Evolutionary conservation across 768 basidiomycete genomes (phyloP).

Genomic region (Dentipellis sp.): DNA sequence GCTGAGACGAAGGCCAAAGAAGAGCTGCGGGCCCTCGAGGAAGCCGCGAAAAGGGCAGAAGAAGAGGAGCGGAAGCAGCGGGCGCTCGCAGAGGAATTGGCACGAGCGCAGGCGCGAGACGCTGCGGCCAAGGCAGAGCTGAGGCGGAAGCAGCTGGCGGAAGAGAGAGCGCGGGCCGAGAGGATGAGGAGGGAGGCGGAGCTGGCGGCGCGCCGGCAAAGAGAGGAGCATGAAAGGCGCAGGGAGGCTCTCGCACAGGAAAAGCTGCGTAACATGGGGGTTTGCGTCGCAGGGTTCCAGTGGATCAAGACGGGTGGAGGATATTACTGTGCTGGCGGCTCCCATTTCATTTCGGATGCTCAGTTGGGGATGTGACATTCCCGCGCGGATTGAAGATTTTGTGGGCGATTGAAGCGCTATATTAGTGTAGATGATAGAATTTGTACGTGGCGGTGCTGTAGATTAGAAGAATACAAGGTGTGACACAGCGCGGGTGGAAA

Average conservation of each 20-base stretch:
- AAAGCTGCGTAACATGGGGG: constrained; percentile 36
- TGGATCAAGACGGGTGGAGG: constrained; percentile 34
- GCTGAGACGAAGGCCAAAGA: constrained; percentile 18
- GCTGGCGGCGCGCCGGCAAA: constrained; percentile 22
- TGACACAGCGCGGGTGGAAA: too few species aligned
- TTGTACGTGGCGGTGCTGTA: too few species aligned
- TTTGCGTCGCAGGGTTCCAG: constrained; percentile 35
- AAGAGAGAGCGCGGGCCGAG: constrained; percentile 16
- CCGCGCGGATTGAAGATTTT: too few species aligned
- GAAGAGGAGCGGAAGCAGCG: constrained; percentile 14
- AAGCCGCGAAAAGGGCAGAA: constrained; percentile 11
- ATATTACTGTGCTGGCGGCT: constrained; percentile 40
- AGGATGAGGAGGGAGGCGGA: constrained; percentile 19
- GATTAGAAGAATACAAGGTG: too few species aligned
- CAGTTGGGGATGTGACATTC: constrained; percentile 19
- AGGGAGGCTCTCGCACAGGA: constrained; percentile 35
- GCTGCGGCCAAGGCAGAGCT: constrained; percentile 15
- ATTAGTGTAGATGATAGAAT: too few species aligned
- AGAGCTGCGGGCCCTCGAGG: constrained; percentile 7
- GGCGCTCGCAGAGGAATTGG: constrained; percentile 14
- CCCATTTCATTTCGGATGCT: constrained; percentile 27
- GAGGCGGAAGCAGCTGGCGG: constrained; percentile 22
- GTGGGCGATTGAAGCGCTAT: too few species aligned
- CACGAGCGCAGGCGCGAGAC: constrained; percentile 17
- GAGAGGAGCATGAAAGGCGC: constrained; percentile 20